phyloP scores from a whole-genome alignment of 345 rosid genomes.

The Anacardium occidentale region DNA sequence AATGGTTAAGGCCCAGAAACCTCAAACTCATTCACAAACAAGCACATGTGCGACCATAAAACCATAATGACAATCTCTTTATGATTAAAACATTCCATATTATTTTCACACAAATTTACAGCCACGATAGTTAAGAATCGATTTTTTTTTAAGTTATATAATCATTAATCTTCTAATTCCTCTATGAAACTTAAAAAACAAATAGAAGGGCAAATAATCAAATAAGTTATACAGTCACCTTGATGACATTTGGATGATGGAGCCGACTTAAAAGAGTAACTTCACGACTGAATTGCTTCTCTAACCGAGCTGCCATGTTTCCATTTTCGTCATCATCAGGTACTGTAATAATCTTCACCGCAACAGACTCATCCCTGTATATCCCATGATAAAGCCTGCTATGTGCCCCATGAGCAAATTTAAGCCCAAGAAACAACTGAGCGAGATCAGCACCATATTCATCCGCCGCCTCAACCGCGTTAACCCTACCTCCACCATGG shows the following conservation, averaged over 20 bases:
- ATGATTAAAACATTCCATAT: not conserved
- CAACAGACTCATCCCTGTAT: constrained; percentile 90
- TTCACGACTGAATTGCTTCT: constrained; percentile 85
- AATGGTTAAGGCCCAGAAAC: not conserved
- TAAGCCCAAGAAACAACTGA: constrained; percentile 81
- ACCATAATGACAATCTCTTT: not conserved
- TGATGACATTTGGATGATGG: constrained; percentile 74
- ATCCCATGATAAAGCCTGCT: constrained; percentile 93
- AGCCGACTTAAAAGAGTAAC: constrained; percentile 76
- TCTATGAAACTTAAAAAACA: not conserved
- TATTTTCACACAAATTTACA: constrained; percentile 9
- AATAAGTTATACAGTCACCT: constrained; percentile 42
- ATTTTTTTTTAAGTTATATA: constrained; percentile 11
- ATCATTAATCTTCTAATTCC: not conserved
- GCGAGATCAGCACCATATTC: constrained; percentile 75
- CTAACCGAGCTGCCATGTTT: constrained; percentile 60
- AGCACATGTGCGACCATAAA: not conserved
- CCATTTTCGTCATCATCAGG: constrained; percentile 90
- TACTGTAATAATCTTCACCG: constrained; percentile 82
- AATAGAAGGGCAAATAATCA: not conserved
- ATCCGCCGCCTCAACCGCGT: constrained; percentile 65
- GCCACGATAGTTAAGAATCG: not conserved
- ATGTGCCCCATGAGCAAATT: constrained; percentile 91
- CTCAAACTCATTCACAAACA: not conserved
- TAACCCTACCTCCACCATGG: constrained; percentile 74